Base-by-base conservation (phyloP, 1,139 yeast genomes). In the Protomyces inundatus region DNA sequence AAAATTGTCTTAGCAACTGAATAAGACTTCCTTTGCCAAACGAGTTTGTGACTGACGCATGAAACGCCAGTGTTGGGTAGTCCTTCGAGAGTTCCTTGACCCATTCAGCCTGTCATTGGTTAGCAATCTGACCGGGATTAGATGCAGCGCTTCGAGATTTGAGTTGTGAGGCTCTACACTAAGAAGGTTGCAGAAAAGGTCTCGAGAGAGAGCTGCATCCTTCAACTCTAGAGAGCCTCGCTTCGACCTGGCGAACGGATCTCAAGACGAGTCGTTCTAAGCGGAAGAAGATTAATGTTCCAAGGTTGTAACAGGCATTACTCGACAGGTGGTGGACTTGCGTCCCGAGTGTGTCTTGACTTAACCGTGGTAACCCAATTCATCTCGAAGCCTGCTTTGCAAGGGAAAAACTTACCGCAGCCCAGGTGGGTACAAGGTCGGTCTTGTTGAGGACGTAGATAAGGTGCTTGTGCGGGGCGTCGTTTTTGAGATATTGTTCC, bases 401-500 rank as follows among this genome's bases (percentile, higher is more conserved):
- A 48, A 39, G 58, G 55, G 42, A 42, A 66, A 65, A 67, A 90
- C 98, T 83, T 89, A 93, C 98, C 73, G 98, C 97, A 72, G 90
- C 97, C 97, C 98, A 93, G 65, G 97, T 93, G 68, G 98, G 98
- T 63, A 95, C 97, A 72, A 93, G 84, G 80, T 93, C 98, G 82
- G 97, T 90, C 82, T 93, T 93, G 82, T 93, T 93, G 76, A 93
- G 80, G 63, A 93, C 97, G 74, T 87, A 91, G 68, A 93, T 87
- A 79, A 93, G 82, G 80, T 93, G 98, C 77, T 93, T 93, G 75
- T 93, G 98, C 37, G 98, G 90, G 73, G 96, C 91, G 77, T 93
- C 98, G 68, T 88, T 93, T 71, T 82, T 84, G 74, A 93, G 88
- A 74, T 90, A 91, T 72, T 90, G 91, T 76, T 93, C 98, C 66